Evolutionary conservation across 192 early-diverging fungal species (phyloP).

Genomic region (Rhizophlyctis rosea): DNA sequence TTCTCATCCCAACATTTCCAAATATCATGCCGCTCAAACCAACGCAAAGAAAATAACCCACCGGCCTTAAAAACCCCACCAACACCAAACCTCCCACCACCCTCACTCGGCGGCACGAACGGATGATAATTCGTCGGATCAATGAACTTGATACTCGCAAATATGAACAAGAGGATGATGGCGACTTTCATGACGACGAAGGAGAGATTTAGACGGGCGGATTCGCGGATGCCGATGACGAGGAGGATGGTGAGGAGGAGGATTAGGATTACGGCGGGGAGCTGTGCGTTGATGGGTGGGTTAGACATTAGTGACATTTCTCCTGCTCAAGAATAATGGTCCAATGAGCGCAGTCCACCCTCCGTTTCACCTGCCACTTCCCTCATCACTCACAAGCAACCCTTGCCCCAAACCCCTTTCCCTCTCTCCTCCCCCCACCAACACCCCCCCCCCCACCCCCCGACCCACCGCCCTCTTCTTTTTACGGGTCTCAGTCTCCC

Average conservation of each 20-base stretch:
- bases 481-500: too few relatives aligned
- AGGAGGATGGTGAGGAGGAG: constrained; percentile 63
- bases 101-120: constrained; percentile 65
- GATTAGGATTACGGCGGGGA: constrained; percentile 71
- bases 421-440: too few relatives aligned
- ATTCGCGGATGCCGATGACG: constrained; percentile 68
- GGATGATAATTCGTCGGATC: constrained; percentile 70
- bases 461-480: too few relatives aligned
- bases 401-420: not conserved
- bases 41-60: not conserved
- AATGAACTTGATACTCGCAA: constrained; percentile 67
- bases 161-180: constrained; percentile 76
- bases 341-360: too few relatives aligned
- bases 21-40: constrained; percentile 60
- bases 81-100: constrained; percentile 58
- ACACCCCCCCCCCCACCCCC: too few relatives aligned
- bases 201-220: constrained; percentile 68
- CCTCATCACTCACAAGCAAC: not conserved
- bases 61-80: constrained; percentile 65
- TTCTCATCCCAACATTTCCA: constrained; percentile 55
- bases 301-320: too few relatives aligned
- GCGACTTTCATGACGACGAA: constrained; percentile 73
- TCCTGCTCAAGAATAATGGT: too few relatives aligned
- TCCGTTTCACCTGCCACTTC: too few relatives aligned
- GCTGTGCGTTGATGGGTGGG: too few relatives aligned